These are phyloP conservation scores for Colletotrichum chrysophilum DNA, from an alignment of 2,329 filamentous ascomycete genomes.

Conservation along the genomic window DNA sequence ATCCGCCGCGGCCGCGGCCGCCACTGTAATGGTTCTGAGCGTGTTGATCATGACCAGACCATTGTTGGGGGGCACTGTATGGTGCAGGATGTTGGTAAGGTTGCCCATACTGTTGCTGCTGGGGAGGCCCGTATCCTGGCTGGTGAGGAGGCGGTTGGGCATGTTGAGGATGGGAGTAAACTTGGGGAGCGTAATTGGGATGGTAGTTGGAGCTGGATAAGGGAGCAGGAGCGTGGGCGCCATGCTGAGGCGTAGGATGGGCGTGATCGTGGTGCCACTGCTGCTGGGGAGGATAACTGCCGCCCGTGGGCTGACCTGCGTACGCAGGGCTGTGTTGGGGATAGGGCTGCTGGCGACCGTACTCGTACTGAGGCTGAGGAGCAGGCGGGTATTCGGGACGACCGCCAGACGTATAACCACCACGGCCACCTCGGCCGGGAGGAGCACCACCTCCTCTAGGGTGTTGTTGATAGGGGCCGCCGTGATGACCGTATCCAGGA, in stretches of 20 bases:
- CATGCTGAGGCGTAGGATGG: conserved; percentile 36
- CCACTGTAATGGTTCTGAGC: conserved; percentile 40
- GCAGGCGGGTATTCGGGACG: conserved; percentile 47
- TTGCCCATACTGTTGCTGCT: conserved; percentile 39
- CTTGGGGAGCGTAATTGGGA: conserved; percentile 63
- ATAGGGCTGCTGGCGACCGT: conserved; percentile 40
- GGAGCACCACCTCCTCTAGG: conserved; percentile 37
- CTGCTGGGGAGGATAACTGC: conserved; percentile 42
- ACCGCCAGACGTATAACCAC: conserved; percentile 40
- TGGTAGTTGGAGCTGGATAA: conserved; percentile 62
- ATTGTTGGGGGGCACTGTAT: conserved; percentile 34
- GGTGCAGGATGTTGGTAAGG: conserved; percentile 41
- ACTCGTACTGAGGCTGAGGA: conserved; percentile 46
- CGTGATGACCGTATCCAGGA: conserved; percentile 44
- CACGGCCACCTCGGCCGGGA: conserved; percentile 41
- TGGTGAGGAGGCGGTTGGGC: conserved; percentile 36
- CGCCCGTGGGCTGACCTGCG: conserved; percentile 34
- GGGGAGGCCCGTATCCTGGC: conserved; percentile 46
- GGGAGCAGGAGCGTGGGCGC: conserved; percentile 49
- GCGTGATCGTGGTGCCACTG: conserved; percentile 47
- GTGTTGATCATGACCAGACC: conserved; percentile 37
- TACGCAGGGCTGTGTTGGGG: conserved; percentile 30
- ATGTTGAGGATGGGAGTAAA: conserved; percentile 49
- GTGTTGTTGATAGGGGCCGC: conserved; percentile 41
- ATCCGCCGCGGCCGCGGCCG: conserved; percentile 47